Conservation (phyloP, 441 rosid genomes). For the Arabidopsis hybrid region DNA sequence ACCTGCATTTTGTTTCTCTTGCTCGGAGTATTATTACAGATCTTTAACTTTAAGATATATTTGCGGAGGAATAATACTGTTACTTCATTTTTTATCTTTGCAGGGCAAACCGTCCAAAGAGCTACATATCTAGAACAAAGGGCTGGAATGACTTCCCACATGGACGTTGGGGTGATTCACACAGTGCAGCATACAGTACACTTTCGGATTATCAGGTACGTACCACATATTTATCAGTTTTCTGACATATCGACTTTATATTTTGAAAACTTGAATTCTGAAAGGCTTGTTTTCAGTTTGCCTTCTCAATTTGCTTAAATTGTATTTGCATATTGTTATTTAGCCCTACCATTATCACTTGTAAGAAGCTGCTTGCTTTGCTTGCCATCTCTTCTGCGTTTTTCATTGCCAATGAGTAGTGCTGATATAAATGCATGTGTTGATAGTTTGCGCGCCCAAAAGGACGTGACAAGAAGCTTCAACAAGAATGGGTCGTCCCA, state of each 20-base stretch:
- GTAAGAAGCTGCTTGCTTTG: slow-evolving; percentile 5
- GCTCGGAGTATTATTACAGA: slow-evolving; percentile 16
- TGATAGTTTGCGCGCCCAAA: slow-evolving; percentile 86
- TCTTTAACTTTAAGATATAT: not conserved
- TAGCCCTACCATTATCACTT: not conserved
- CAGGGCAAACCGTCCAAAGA: slow-evolving; percentile 99
- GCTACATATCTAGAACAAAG: slow-evolving; percentile 86
- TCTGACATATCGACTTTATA: too few relatives aligned
- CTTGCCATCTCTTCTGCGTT: slow-evolving; percentile 3
- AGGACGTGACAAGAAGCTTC: slow-evolving; percentile 92
- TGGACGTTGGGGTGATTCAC: slow-evolving; percentile 95
- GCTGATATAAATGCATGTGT: slow-evolving; percentile 18
- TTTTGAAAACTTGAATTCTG: too few relatives aligned
- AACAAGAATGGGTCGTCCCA: slow-evolving; percentile 81
- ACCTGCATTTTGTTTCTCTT: slow-evolving; percentile 27
- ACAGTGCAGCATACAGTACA: slow-evolving; percentile 88
- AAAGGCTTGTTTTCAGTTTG: too few relatives aligned
- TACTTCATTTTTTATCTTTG: slow-evolving; percentile 32
- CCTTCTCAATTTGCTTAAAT: not conserved
- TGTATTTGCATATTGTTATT: not conserved
- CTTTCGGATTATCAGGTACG: slow-evolving; percentile 81
- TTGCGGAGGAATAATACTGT: slow-evolving; percentile 1
- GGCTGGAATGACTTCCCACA: slow-evolving; percentile 95
- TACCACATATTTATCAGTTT: slow-evolving; percentile 24
- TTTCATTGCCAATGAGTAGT: not conserved